phyloP scores from a whole-genome alignment of 1,284 basidiomycete species.

The Austroboletus niveus region DNA sequence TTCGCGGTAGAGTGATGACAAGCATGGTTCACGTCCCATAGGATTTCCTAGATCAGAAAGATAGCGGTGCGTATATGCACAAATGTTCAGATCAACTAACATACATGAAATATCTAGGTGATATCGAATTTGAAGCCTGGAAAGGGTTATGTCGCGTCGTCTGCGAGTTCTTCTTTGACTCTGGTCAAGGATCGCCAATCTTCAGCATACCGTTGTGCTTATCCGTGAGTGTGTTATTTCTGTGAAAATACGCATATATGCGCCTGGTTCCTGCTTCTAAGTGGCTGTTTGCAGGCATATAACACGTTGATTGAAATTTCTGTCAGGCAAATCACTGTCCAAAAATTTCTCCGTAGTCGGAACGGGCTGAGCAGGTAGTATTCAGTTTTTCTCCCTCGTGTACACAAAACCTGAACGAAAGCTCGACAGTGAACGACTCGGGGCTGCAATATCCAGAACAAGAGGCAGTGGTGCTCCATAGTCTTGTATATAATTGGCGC shows the following conservation, averaged over 20 bases:
- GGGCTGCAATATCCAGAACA: conserved; percentile 32
- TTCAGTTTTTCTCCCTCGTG: neutral
- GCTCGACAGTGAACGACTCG: conserved; percentile 33
- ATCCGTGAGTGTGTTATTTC: conserved; percentile 21
- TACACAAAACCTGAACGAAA: conserved; percentile 3
- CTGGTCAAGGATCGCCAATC: conserved; percentile 1
- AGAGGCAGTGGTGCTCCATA: conserved; percentile 24
- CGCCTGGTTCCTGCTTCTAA: conserved; percentile 10
- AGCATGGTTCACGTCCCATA: conserved; percentile 13
- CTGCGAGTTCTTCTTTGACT: conserved; percentile 30
- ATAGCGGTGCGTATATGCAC: conserved; percentile 14
- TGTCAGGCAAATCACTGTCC: conserved; percentile 26
- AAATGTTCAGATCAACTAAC: neutral
- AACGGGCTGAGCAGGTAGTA: conserved; percentile 39
- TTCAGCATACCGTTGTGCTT: conserved; percentile 20
- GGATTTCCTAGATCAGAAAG: conserved; percentile 31
- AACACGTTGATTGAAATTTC: conserved; percentile 34
- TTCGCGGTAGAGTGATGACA: neutral
- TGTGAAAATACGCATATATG: conserved; percentile 30
- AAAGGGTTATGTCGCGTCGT: conserved; percentile 25
- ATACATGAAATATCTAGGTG: conserved; percentile 10
- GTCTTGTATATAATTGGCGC: neutral
- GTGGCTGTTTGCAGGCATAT: conserved; percentile 31
- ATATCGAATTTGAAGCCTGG: conserved; percentile 20
- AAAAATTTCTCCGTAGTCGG: conserved; percentile 32